Conservation (phyloP, 768 basidiomycete genomes). For the Cyathus striatus region DNA sequence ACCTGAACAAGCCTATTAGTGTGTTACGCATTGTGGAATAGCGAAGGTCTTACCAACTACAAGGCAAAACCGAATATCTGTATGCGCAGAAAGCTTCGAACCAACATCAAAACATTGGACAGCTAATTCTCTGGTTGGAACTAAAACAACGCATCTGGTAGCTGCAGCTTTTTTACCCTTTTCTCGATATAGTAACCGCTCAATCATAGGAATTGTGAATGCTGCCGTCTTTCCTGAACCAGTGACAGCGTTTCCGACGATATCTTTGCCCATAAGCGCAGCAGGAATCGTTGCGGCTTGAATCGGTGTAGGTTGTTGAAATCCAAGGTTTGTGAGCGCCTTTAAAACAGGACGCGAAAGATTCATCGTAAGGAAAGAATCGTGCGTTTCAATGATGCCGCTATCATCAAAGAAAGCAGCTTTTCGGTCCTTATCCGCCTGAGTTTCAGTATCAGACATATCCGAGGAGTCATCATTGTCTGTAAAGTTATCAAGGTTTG, state of each 20-base stretch:
- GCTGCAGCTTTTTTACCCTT: constrained; percentile 82
- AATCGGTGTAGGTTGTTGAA: constrained; percentile 88
- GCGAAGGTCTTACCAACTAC: constrained; percentile 65
- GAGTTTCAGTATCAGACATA: constrained; percentile 45
- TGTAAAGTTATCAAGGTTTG: constrained; percentile 19
- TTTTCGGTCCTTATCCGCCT: constrained; percentile 72
- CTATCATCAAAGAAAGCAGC: constrained; percentile 76
- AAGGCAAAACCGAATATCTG: constrained; percentile 89
- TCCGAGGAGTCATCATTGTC: constrained; percentile 28
- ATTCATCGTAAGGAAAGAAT: constrained; percentile 90
- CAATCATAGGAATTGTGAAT: constrained; percentile 91
- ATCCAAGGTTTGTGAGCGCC: constrained; percentile 78
- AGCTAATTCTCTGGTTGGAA: constrained; percentile 92
- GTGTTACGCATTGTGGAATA: constrained; percentile 2
- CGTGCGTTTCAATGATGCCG: constrained; percentile 44
- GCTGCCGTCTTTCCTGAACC: constrained; percentile 99
- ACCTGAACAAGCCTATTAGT: constrained; percentile 38
- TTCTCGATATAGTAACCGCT: constrained; percentile 89
- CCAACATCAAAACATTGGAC: constrained; percentile 96
- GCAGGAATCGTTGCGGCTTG: constrained; percentile 93
- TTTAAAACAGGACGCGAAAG: constrained; percentile 92
- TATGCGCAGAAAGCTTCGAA: constrained; percentile 75
- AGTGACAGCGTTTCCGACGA: constrained; percentile 94
- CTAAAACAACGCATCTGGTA: constrained; percentile 86
- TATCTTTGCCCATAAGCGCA: constrained; percentile 90